Base-by-base conservation (phyloP, 768 basidiomycete species). In the Xerocomus brunneocitrinus region DNA sequence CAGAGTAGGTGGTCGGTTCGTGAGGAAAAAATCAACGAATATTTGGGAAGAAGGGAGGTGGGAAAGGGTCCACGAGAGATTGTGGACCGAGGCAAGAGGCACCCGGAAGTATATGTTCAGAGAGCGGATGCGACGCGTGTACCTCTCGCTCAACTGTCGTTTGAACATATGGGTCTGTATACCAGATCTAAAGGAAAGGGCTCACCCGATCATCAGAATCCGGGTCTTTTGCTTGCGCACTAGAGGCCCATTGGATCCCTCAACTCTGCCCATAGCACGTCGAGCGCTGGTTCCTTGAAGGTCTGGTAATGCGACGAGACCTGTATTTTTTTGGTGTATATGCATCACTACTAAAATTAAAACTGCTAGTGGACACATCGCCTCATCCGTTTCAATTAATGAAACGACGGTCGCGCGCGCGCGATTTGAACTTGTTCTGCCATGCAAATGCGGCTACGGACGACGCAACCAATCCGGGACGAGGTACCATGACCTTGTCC, bases 221-320 rank as follows among this genome's bases (percentile, higher is more conserved):
- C 12, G 34, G 30, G 27, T 3, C 13, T 22, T 22, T 14, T 14
- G 16, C 38, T 12, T 27, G 10, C 27, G 12, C 0, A 42, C 6
- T 2, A 42, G 25, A 42, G 41, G 19, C 19, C 25, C 8, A 27
- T 40, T 22, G 24, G 5, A 40, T 50, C n/a, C 0, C 9, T 16
- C 22, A 40, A 16, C n/a, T 45, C 14, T 22, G 36, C 19, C 43
- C 54, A 45, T 3, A 51, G 43, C 3, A 45, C 8, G 28, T 54
- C 36, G n/a, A 46, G 19, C 1, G 38, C 49, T 10, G 53, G 43
- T 12, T 50, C 36, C 45, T 30, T 55, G 49, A 55, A 51, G 5
- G 22, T n/a, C 5, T 5, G 30, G 10, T 49, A 55, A 40, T n/a
- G 38, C 31, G 25, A 40, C 31, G 27, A 54, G 36, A 19, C 1